phyloP scores from a whole-genome alignment of 2,329 filamentous ascomycete genomes.

The Alternaria arbusti region DNA sequence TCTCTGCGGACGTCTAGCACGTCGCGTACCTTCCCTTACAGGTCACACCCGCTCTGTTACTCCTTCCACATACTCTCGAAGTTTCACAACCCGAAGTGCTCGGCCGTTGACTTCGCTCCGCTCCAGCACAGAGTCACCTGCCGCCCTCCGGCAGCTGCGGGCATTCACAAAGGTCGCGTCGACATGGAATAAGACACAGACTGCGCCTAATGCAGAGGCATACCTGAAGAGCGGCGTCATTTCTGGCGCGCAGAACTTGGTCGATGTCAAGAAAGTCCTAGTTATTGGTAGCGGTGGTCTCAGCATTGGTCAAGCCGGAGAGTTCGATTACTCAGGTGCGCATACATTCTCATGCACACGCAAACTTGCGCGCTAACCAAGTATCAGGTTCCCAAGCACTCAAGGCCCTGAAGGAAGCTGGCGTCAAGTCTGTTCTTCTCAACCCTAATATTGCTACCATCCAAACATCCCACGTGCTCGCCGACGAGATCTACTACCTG shows the following conservation, averaged over 20 bases:
- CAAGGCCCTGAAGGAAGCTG: conserved; percentile 95
- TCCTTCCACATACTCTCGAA: conserved; percentile 38
- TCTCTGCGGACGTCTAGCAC: conserved; percentile 51
- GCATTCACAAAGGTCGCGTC: conserved; percentile 47
- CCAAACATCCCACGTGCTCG: conserved; percentile 94
- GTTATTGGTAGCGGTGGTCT: conserved; percentile 96
- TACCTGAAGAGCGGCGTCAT: conserved; percentile 89
- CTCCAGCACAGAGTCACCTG: conserved; percentile 39
- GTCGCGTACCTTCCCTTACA: conserved; percentile 47
- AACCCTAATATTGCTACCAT: conserved; percentile 99
- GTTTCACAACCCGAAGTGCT: conserved; percentile 42
- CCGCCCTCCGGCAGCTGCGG: conserved; percentile 43
- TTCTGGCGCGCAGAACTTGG: conserved; percentile 74
- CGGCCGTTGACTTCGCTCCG: conserved; percentile 41
- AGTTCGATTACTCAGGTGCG: conserved; percentile 97
- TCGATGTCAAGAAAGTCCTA: conserved; percentile 95
- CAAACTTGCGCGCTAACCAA: conserved; percentile 17
- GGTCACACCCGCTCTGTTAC: conserved; percentile 40
- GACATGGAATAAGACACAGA: conserved; percentile 59
- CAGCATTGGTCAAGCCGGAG: conserved; percentile 95
- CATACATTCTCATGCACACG: background rate
- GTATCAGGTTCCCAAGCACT: conserved; percentile 85
- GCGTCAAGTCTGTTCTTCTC: conserved; percentile 88
- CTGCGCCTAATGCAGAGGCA: conserved; percentile 80
- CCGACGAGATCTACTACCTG: conserved; percentile 97